Evolutionary conservation across 352 stramenopile genomes (phyloP), one percentile per base, ranked within the genome.

Genomic region (Phytophthora sp.): DNA sequence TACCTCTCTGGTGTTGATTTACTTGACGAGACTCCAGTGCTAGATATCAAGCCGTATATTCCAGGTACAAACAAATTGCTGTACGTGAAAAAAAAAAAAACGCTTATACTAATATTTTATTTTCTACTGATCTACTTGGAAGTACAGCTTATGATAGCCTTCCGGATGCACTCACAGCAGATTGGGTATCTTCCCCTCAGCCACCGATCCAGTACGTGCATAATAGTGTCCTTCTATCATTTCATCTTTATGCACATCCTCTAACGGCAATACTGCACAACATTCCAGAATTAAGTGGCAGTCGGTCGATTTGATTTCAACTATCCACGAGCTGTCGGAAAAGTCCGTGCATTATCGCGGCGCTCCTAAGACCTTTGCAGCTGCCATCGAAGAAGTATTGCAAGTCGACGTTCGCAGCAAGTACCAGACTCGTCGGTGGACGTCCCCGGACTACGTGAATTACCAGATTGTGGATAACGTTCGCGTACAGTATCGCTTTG

Each of bases 41-140:
- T 99, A 3, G 98, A 99, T 65, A 97, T 99, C 54, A 99, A 99
- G 73, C 98, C 98, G 5, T 99, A 98, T 66, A 95, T 99, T 33
- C 73, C 86, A 71, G 79, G 84, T 92, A 70, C 15, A 24, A 46
- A n/a, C 11, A 23, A 36, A 42, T 15, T 7, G 15, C 15, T 33
- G 8, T 20, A n/a, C n/a, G n/a, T n/a, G n/a, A n/a, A n/a, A n/a
- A n/a, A n/a, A n/a, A n/a, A n/a, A n/a, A n/a, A n/a, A n/a, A n/a
- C n/a, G n/a, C n/a, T n/a, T n/a, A n/a, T n/a, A n/a, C n/a, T n/a
- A n/a, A n/a, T n/a, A n/a, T n/a, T n/a, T n/a, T n/a, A n/a, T n/a
- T n/a, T n/a, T n/a, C n/a, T n/a, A n/a, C n/a, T n/a, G n/a, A n/a
- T n/a, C n/a, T n/a, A n/a, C n/a, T n/a, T n/a, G n/a, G n/a, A n/a